Percentiles rank a stretch among this genome's conserved stretches.
phyloP scores from a whole-genome alignment of 768 basidiomycete genomes.

The Mycena floridula region DNA sequence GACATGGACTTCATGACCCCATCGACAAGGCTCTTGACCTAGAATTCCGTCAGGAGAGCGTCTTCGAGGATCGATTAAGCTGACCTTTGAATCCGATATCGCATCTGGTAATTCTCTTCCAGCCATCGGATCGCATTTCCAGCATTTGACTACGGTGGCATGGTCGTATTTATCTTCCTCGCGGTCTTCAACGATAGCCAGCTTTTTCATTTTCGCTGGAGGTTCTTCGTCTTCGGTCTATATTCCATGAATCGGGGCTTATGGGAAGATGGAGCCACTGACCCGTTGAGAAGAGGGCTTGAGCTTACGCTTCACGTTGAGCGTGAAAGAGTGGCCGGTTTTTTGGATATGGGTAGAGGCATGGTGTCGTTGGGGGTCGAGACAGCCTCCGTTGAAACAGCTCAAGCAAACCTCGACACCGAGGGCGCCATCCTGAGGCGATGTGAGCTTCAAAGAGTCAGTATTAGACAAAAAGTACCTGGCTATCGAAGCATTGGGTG shows the following conservation, averaged over 20 bases:
- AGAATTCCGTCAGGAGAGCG: background rate
- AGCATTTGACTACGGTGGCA: conserved; percentile 62
- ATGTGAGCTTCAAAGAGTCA: conserved; percentile 1
- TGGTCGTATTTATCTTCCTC: conserved; percentile 88
- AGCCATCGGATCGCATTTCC: conserved; percentile 54
- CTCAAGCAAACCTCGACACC: conserved; percentile 87
- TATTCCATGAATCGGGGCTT: background rate
- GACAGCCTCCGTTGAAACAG: conserved; percentile 95
- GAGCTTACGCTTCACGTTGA: conserved; percentile 72
- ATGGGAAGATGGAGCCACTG: conserved; percentile 22
- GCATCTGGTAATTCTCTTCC: conserved; percentile 42
- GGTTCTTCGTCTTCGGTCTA: conserved; percentile 77
- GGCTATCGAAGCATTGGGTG: conserved; percentile 94
- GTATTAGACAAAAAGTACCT: conserved; percentile 38
- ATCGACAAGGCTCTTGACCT: conserved; percentile 55
- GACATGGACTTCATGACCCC: conserved; percentile 78
- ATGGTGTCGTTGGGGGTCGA: conserved; percentile 58
- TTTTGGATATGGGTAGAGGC: conserved; percentile 66
- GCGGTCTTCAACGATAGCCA: conserved; percentile 80
- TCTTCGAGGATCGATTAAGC: background rate
- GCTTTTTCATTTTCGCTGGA: conserved; percentile 82
- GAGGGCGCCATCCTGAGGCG: conserved; percentile 54
- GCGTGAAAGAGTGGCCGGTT: conserved; percentile 66
- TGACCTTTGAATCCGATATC: conserved; percentile 27
- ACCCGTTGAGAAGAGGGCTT: conserved; percentile 65